Conservation (phyloP, 1,284 basidiomycete genomes). For the Phenoliferia sp. region DNA sequence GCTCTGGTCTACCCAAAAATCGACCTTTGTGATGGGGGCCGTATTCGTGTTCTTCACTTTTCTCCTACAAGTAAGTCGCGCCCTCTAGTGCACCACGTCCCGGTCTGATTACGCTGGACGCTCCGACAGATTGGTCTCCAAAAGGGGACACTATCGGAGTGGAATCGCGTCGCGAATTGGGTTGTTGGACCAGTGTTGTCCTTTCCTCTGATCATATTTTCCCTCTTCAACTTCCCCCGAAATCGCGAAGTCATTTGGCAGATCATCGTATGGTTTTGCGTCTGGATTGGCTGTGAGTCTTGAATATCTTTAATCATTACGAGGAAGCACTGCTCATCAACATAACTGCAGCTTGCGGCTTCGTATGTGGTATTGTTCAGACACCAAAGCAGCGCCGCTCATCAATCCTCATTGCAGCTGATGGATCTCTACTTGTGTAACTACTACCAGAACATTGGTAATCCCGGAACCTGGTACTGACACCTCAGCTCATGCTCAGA, state of each 20-base stretch:
- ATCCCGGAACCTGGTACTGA: slow-evolving; percentile 12
- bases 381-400: background rate
- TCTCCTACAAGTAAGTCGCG: background rate
- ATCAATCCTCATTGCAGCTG: background rate
- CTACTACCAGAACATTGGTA: slow-evolving; percentile 31
- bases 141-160: background rate
- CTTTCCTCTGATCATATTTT: background rate
- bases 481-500: no score
- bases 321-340: no score
- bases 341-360: no score
- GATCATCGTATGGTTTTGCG: background rate
- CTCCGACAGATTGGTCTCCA: background rate
- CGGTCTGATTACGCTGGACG: background rate
- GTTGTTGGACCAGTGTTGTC: background rate
- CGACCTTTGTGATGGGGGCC: background rate
- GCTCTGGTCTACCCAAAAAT: background rate
- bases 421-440: slow-evolving; percentile 54
- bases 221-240: background rate
- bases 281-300: background rate
- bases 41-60: background rate
- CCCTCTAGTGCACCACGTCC: background rate
- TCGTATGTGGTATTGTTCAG: background rate
- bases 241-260: background rate
- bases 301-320: no score
- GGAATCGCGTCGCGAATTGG: background rate